Conservation (phyloP, 345 rosid species). For the Bruguiera sexangula region DNA sequence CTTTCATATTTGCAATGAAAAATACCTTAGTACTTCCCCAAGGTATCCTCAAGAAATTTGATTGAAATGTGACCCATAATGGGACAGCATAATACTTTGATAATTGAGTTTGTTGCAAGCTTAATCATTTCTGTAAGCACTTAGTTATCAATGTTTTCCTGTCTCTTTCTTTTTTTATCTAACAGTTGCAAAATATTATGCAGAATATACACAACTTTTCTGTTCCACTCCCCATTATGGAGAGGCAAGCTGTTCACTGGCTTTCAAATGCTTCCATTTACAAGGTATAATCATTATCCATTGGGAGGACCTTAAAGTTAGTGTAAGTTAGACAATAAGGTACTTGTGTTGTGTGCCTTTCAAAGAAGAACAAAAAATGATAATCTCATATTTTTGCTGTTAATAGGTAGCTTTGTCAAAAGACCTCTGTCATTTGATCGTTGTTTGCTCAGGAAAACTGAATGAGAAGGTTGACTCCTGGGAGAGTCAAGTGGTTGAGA, state of each 20-base stretch:
- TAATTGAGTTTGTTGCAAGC: not conserved
- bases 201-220: conserved; percentile 73
- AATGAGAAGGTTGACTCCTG: conserved; percentile 39
- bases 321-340: not conserved
- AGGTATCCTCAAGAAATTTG: not conserved
- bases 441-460: conserved; percentile 80
- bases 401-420: conserved; percentile 80
- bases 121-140: not conserved
- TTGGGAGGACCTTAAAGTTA: not conserved
- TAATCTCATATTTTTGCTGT: conserved; percentile 17
- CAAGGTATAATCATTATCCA: conserved; percentile 44
- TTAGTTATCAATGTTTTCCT: not conserved
- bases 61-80: not conserved
- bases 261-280: conserved; percentile 55
- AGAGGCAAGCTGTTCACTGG: conserved; percentile 35
- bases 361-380: conserved; percentile 14
- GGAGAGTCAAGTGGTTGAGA: conserved; percentile 28
- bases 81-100: too few relatives aligned
- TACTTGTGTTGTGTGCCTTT: not conserved
- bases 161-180: conserved; percentile 14
- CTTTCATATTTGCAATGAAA: not conserved
- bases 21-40: not conserved
- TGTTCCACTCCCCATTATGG: conserved; percentile 39
- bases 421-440: conserved; percentile 75
- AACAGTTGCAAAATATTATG: conserved; percentile 23